phyloP scores from a whole-genome alignment of 2,329 filamentous ascomycete genomes.

The Sclerotinia subarctica region DNA sequence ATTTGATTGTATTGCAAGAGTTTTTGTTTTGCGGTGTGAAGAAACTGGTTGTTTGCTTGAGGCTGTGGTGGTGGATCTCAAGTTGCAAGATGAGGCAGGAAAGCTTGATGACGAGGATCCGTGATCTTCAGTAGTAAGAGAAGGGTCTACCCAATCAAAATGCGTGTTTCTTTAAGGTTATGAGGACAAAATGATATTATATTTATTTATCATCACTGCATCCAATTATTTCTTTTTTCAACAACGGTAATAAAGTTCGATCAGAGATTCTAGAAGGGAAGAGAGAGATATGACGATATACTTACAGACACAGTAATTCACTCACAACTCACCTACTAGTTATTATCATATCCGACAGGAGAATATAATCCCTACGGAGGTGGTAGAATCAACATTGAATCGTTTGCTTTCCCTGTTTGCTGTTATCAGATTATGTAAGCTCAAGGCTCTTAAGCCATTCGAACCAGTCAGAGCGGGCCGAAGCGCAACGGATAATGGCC shows the following conservation, averaged over 20 bases:
- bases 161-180: not conserved
- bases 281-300: no score
- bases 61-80: slow-evolving; percentile 13
- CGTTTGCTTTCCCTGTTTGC: not conserved
- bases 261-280: not conserved
- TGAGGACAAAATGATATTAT: not conserved
- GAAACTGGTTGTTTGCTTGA: slow-evolving; percentile 12
- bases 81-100: slow-evolving; percentile 10
- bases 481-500: not conserved
- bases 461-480: slow-evolving; percentile 1
- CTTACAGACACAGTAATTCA: not conserved
- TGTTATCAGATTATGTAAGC: not conserved
- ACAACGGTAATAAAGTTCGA: not conserved
- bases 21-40: slow-evolving; percentile 1
- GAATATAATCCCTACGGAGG: no score
- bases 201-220: not conserved
- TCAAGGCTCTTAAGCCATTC: not conserved
- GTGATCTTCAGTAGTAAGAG: not conserved
- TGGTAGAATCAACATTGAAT: not conserved
- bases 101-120: slow-evolving; percentile 17
- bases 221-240: not conserved
- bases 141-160: slow-evolving; percentile 6
- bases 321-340: no score
- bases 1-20: slow-evolving; percentile 8
- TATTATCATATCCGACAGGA: no score